Base-by-base conservation (phyloP, 257 asterid species). In the Verbascum thapsus region DNA sequence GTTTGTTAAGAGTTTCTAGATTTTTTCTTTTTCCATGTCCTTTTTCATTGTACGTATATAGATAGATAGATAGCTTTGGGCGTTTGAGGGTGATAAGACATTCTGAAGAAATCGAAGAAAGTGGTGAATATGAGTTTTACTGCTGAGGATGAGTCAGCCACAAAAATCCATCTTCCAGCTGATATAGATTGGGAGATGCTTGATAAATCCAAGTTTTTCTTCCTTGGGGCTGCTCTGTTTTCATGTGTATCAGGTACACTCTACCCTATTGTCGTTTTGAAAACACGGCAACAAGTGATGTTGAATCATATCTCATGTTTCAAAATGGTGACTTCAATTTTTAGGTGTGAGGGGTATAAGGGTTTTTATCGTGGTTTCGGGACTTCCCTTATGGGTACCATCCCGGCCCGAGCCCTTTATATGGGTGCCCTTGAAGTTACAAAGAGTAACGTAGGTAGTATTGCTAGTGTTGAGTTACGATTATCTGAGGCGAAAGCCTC, bases 141-240 rank as follows among this genome's bases (percentile, higher is more conserved):
- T 51, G 95, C 87, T 17, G 92, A 87, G 74, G 95, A 85, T 58
- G 96, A 88, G 59, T 83, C 99, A 42, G 81, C 95, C 17, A 19
- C 95, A 34, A 87, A 85, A 74, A 85, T 90, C 63, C 91, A 90
- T 77, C 90, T 94, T 38, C 96, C 99, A n/a, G 95, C 96, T 23
- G 99, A 90, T 58, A 73, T 94, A 63, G 87, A 90, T 55, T 94
- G 99, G 99, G 88, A 84, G 80, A 90, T 90, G 99, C 94, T 94
- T 18, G 98, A 90, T 39, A 88, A 94, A 72, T 94, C 98, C 17
- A 87, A 81, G 94, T 94, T 94, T 61, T 90, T 94, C 84, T 65
- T 88, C 76, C 94, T 94, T 3, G 95, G 99, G 0, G 99, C 99
- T 0, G 98, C 95, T 0, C 69, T 94, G 32, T 94, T 94, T 76